Conservation (phyloP, 192 early-diverging fungal genomes). For the Dimargaris xerosporica region DNA sequence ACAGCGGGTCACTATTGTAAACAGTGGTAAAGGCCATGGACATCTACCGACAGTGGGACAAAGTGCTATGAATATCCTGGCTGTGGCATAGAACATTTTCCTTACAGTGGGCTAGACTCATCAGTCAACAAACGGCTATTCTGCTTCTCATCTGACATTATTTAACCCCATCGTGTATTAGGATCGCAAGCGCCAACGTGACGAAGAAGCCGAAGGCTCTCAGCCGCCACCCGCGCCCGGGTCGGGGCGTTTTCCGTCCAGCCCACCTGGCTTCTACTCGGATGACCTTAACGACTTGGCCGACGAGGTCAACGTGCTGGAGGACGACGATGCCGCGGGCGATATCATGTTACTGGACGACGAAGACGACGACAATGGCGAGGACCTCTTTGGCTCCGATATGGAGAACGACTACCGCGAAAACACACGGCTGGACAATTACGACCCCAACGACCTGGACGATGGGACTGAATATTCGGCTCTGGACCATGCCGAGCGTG, state of each 20-base stretch:
- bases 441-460: conserved; percentile 75
- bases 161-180: neutral
- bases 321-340: conserved; percentile 11
- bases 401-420: conserved; percentile 76
- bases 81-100: too few relatives aligned
- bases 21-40: too few relatives aligned
- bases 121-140: too few relatives aligned
- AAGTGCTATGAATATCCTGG: too few relatives aligned
- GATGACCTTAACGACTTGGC: conserved; percentile 14
- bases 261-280: conserved; percentile 3
- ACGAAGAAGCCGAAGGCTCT: neutral
- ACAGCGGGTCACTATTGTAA: too few relatives aligned
- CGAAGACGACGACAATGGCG: conserved; percentile 62
- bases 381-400: conserved; percentile 78
- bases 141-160: too few relatives aligned
- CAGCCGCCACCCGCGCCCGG: neutral
- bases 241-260: neutral
- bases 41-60: too few relatives aligned
- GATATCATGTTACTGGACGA: conserved; percentile 14
- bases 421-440: conserved; percentile 53
- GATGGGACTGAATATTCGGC: conserved; percentile 49
- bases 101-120: too few relatives aligned
- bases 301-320: conserved; percentile 25
- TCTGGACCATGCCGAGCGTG: conserved; percentile 56
- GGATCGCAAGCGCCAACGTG: conserved; percentile 11